These are phyloP conservation scores for Thuja plicata DNA, from an alignment of 83 land plant species.

Conservation along the genomic window DNA sequence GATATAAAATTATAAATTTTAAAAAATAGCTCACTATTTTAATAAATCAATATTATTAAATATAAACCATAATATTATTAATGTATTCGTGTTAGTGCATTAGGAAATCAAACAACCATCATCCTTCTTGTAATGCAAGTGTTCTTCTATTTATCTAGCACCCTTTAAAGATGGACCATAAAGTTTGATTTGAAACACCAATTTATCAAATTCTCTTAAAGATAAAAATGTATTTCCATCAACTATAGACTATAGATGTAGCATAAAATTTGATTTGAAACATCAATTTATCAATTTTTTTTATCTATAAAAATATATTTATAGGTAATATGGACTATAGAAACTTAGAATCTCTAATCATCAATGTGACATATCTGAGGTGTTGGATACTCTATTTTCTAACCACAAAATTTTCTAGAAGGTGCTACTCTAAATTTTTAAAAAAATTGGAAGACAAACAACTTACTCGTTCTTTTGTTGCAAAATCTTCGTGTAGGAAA, in stretches of 20 bases:
- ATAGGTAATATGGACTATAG: neutral
- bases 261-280: neutral
- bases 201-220: neutral
- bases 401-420: neutral
- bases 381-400: neutral
- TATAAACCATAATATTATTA: no score
- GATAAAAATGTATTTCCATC: neutral
- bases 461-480: conserved; percentile 72
- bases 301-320: neutral
- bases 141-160: no score
- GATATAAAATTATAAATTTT: no score
- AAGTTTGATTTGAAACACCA: neutral
- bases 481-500: conserved; percentile 65
- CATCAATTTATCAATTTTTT: neutral
- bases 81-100: no score
- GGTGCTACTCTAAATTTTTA: neutral
- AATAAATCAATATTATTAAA: no score
- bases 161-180: neutral
- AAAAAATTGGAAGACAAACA: neutral
- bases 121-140: no score
- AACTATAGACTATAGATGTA: neutral
- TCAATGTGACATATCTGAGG: neutral
- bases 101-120: no score
- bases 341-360: neutral
- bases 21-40: no score